Evolutionary conservation across 768 basidiomycete genomes (phyloP), one percentile per base, ranked within the genome.

Genomic region (Pisolithus orientalis): DNA sequence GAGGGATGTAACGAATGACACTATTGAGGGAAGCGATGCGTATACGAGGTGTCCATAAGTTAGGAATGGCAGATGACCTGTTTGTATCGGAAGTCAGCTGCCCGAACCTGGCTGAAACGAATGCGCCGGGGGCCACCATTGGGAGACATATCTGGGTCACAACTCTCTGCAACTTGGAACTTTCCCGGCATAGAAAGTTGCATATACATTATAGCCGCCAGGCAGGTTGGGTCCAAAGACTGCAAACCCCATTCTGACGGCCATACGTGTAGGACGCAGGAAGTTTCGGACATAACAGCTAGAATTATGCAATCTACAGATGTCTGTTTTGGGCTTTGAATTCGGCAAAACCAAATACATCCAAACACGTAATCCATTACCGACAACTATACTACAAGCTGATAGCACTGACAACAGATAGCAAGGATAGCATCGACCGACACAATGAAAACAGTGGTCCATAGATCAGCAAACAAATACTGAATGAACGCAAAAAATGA

Each of bases 61-160:
- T 34, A 91, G 66, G 59, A 79, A 89, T 2, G 90, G 90, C 2
- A 92, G 72, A 60, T 82, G 82, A 14, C 89, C 88, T 90, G 42
- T 40, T 25, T 14, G 34, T 14, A 6, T 29, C 7, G 25, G 10
- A 17, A 39, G 39, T 47, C 25, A 53, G 49, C 39, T 45, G n/a
- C 9, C 29, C 45, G 28, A 49, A 29, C n/a, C 17, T 34, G 14
- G 37, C 42, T 46, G 38, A 16, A 8, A 39, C 8, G 16, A 42
- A 27, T 17, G 4, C 2, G 13, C 50, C 54, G 49, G 7, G 55
- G 74, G 80, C 69, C 64, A 84, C 89, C 89, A 59, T 74, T 82
- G 13, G 89, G 87, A 45, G 89, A 88, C 21, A 75, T 54, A 69
- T 90, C 87, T 8, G 86, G 83, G 64, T 86, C 80, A 4, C 77